Evolutionary conservation across 345 rosid genomes (phyloP), one percentile per base, ranked within the genome.

Genomic region (Gossypium mustelinum): DNA sequence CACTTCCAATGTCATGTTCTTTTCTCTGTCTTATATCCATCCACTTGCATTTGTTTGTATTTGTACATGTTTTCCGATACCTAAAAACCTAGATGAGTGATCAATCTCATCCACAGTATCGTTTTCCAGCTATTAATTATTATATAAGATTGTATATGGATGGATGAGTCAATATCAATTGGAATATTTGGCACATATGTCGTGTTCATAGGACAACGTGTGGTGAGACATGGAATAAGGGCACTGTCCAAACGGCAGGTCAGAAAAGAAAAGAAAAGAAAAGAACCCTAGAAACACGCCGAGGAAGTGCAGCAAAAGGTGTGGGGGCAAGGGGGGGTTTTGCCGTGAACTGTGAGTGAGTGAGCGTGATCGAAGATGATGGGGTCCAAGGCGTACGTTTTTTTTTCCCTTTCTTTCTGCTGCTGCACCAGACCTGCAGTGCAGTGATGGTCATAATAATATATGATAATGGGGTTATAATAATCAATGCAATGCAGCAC

Each of bases 201-300:
- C 4, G 60, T 56, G 60, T 56, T 18, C 12, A 56, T 56, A 56
- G 60, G 60, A 20, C 12, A 20, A 20, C 13, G 27, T 56, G 60
- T 56, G 14, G 52, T 48, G 52, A 48, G 60, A 20, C 25, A n/a
- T 56, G 22, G 22, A 55, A 18, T 17, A 16, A 7, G 59, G 8
- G 56, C 59, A 55, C 11, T 55, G 34, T 58, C 34, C 34, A 20
- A 20, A 13, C 12, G 61, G 41, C 7, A 57, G 27, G 14, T 22
- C 34, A 58, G 22, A 2, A 22, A 57, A 22, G 5, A 47, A 29
- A 75, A 58, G 22, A 2, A 22, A 57, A 22, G 5, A 47, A 29
- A 75, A 54, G 78, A 57, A 70, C 83, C 83, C 86, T 43, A 58
- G 50, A 80, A 80, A 73, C 75, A 79, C 80, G 86, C 82, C 78